Percentiles rank a stretch among this genome's conserved stretches.
phyloP scores from a whole-genome alignment of 768 basidiomycete genomes.

The Austroboletus eburneus region DNA sequence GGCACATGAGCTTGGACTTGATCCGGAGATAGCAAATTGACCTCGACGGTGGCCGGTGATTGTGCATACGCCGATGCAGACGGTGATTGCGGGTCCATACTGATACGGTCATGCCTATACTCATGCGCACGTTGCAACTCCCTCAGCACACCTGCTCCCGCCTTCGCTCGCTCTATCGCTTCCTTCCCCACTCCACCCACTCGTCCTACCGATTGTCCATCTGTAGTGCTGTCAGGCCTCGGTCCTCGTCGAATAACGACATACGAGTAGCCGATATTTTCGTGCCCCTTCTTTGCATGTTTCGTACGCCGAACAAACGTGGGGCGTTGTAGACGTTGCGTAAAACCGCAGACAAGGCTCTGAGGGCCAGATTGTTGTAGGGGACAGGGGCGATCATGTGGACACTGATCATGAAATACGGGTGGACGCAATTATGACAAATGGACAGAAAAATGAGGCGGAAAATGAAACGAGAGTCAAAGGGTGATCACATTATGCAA shows the following conservation, averaged over 20 bases:
- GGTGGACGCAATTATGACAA: slow-evolving; percentile 9
- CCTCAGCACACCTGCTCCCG: slow-evolving; percentile 15
- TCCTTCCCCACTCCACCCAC: slow-evolving; percentile 29
- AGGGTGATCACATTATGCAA: neutral
- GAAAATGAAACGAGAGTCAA: neutral
- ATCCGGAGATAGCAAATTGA: slow-evolving; percentile 23
- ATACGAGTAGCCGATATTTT: slow-evolving; percentile 87
- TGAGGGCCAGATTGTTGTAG: slow-evolving; percentile 53
- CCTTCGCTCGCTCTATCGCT: slow-evolving; percentile 25
- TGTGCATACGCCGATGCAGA: slow-evolving; percentile 9
- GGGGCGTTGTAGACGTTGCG: slow-evolving; percentile 84
- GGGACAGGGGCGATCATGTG: slow-evolving; percentile 86
- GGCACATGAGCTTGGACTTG: slow-evolving; percentile 14
- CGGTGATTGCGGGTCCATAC: slow-evolving; percentile 27
- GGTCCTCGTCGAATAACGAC: slow-evolving; percentile 79
- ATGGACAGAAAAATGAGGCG: slow-evolving; percentile 6
- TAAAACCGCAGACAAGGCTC: slow-evolving; percentile 72
- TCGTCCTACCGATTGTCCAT: slow-evolving; percentile 21
- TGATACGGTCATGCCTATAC: slow-evolving; percentile 11
- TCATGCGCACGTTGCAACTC: slow-evolving; percentile 25
- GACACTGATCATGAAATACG: slow-evolving; percentile 53
- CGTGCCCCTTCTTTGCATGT: slow-evolving; percentile 78
- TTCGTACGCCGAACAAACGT: slow-evolving; percentile 84
- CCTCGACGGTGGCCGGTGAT: slow-evolving; percentile 13
- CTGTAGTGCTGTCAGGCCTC: slow-evolving; percentile 44